Base-by-base conservation (phyloP, 2,329 filamentous ascomycete genomes). In the Acephala macrosclerotiorum region DNA sequence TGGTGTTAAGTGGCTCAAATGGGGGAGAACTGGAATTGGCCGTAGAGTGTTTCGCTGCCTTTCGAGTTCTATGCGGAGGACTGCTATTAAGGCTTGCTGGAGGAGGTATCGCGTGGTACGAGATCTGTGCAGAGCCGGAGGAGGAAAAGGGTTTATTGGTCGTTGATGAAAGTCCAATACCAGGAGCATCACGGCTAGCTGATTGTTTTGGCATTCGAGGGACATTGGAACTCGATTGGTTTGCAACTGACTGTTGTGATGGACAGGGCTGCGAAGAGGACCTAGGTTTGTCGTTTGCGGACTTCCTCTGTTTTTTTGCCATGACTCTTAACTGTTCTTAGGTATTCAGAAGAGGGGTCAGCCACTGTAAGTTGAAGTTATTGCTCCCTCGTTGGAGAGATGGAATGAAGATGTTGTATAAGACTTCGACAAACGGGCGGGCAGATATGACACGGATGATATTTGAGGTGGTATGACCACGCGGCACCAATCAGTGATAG, bases 401-500 rank as follows among this genome's bases (percentile, higher is more conserved):
- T 60, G 58, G 22, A 60, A 60, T 49, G 40, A 49, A 60, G 58
- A 33, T 60, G 22, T 49, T 26, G 58, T 22, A 33, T 60, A 49
- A 33, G 29, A 18, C 29, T 49, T 60, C 3, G 40, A 49, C 40
- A 60, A 60, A 60, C 42, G 58, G 58, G 58, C 40, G 35, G 40
- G 58, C 42, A 45, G 58, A 60, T 49, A 60, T 60, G 40, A 60
- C 25, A 29, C 33, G 58, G 22, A 45, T 60, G 22, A 49, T 35
- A 60, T 47, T 18, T 49, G 33, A 60, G 33, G 38, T 47, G 26
- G 58, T 60, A 33, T 16, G 26, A 25, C 36, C 36, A 58, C 56
- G 20, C 56, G 56, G 56, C 56, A 58, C 56, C 56, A 58, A 58
- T 58, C 36, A 45, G 25, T 60, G 33, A 60, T 60, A 29, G 42